Evolutionary conservation across 495 filamentous ascomycete genomes (phyloP), one percentile per base, ranked within the genome.

Genomic region (Venustampulla echinocandica): DNA sequence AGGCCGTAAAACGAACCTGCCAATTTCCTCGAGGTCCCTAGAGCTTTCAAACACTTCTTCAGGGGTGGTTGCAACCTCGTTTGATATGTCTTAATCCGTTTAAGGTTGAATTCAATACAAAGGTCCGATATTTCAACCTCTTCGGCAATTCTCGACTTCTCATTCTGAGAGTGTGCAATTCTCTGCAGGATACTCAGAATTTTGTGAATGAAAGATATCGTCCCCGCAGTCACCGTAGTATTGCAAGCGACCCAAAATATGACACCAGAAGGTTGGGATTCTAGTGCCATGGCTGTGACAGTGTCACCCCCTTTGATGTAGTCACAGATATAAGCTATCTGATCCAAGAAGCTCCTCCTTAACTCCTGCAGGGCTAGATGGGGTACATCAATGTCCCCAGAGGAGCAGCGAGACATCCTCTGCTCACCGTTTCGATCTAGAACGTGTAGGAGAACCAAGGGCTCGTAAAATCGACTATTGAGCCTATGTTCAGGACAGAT

Each of bases 271-370:
- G 37, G 41, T 17, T 24, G 32, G 9, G 45, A 49, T 50, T 64
- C 54, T 10, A 62, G 57, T 37, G 54, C 61, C 22, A 64, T 55
- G 10, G 61, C 57, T 10, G 59, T 64, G 45, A 58, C 58, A 10
- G 59, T 56, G 10, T 42, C 44, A 11, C 59, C 59, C 2, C 57
- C 59, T 42, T 57, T 64, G 3, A 56, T 21, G 28, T 52, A 55
- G 43, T 61, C 59, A 49, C 61, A 61, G 28, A 64, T 48, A 46
- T 58, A 64, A 25, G 53, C 49, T 33, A 64, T 52, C 28, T 64
- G 54, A 27, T 55, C 49, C 35, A 63, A 42, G 46, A 63, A 61
- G 11, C 17, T 23, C 50, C 50, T 43, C 21, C 55, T 40, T 17
- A 50, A 43, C 27, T 55, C 52, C 4, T 27, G 47, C 36, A 35